Evolutionary conservation across 2,329 filamentous ascomycete species (phyloP).

Genomic region (Sporothrix curviconia): DNA sequence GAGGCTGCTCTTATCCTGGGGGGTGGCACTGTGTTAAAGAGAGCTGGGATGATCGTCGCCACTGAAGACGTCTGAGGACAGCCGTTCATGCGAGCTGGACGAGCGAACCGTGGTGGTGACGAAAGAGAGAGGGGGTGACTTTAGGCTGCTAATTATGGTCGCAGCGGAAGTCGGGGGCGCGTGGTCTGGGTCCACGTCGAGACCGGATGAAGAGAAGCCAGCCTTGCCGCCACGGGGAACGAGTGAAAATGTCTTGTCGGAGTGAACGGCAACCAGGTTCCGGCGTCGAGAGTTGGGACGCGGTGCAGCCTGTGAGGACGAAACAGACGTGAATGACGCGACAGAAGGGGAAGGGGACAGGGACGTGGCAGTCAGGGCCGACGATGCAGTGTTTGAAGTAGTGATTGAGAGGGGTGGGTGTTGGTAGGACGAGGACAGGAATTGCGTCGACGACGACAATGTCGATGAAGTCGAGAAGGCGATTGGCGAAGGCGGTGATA

Average conservation of each 20-base stretch:
- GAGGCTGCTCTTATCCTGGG: constrained; percentile 39
- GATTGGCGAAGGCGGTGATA: constrained; percentile 9
- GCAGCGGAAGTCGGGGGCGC: constrained; percentile 17
- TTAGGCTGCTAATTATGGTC: constrained; percentile 26
- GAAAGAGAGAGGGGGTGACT: constrained; percentile 38
- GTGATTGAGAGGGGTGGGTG: constrained; percentile 4
- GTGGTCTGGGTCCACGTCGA: constrained; percentile 15
- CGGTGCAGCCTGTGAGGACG: constrained; percentile 20
- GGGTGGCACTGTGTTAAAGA: constrained; percentile 37
- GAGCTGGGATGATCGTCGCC: constrained; percentile 41
- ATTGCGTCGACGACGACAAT: constrained; percentile 6
- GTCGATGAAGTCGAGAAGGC: constrained; percentile 1
- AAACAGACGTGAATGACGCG: constrained; percentile 17
- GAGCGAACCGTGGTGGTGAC: constrained; percentile 32
- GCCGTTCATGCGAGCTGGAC: constrained; percentile 43
- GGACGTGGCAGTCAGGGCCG: constrained; percentile 14
- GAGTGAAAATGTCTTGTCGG: constrained; percentile 55
- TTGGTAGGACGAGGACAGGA: constrained; percentile 2
- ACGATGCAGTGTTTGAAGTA: constrained; percentile 11
- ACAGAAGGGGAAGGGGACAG: constrained; percentile 15
- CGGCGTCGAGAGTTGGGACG: constrained; percentile 35
- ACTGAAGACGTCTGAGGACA: constrained; percentile 42
- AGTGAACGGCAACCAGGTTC: constrained; percentile 44
- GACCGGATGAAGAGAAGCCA: constrained; percentile 11
- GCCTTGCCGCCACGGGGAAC: constrained; percentile 26